Base-by-base conservation (phyloP, 2,329 filamentous ascomycete genomes). In the Phyllosticta citrichinensis region DNA sequence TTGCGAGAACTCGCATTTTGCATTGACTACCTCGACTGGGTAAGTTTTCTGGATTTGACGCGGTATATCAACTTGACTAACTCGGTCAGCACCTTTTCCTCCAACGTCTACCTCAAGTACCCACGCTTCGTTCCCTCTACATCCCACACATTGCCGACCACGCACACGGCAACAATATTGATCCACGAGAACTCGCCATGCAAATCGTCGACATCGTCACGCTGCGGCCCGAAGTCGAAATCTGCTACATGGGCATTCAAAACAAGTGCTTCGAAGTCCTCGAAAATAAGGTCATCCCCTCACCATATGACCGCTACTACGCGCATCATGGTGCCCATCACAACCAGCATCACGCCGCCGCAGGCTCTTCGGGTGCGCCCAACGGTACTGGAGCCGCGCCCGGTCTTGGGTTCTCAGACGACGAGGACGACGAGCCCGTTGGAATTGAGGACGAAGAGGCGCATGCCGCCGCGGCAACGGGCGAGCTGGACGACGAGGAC, bases 241-340 rank as follows among this genome's bases (percentile, higher is more conserved):
- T 94, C 14, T 89, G 86, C 71, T 93, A 92, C 68, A 81, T 93
- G 66, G 90, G 87, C 19, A 83, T 94, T 59, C 80, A 81, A n/a
- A 78, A 77, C 51, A 92, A 91, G 72, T 94, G 90, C 73, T 94
- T 89, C 68, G 89, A 94, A 71, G 87, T 94, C 33, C 74, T 91
- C 8, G 89, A 94, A 71, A 80, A 80, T 57, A 76, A 80, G 55
- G 75, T 75, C 2, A 14, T 78, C 76, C 12, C 79, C 81, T 58
- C 71, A 70, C 60, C 70, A 74, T 47, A 64, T 72, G 30, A 68
- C 71, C 35, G 53, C 35, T 20, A 14, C 58, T 5, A 24, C 24
- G 12, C 12, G 33, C 56, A 24, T 24, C 50, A 40, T 52, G 75
- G 76, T 20, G 67, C 65, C 17, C 40, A 47, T 14, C 40, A 47